These are phyloP conservation scores for Exophiala sp. DNA, from an alignment of 2,329 filamentous ascomycete species.

Conservation along the genomic window DNA sequence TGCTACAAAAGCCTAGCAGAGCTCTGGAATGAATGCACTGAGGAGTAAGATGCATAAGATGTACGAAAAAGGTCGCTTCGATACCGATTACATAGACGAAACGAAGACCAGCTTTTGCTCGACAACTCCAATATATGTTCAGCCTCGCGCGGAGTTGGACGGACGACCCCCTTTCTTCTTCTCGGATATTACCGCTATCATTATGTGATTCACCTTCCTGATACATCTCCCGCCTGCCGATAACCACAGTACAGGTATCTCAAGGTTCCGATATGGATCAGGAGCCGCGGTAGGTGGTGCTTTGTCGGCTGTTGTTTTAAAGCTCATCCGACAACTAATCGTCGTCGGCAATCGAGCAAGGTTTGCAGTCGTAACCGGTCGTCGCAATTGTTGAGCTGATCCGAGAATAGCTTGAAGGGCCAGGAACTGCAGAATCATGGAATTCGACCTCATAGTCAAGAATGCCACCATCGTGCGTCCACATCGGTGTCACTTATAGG, in stretches of 20 bases:
- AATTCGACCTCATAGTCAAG: slow-evolving; percentile 40
- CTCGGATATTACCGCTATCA: slow-evolving; percentile 13
- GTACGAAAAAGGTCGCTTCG: neutral
- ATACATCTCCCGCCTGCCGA: neutral
- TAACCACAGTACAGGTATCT: neutral
- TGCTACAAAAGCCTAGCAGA: neutral
- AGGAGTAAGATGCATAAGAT: neutral
- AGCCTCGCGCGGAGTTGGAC: neutral
- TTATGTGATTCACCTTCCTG: neutral
- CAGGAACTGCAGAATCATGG: slow-evolving; percentile 2
- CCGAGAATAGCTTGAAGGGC: neutral
- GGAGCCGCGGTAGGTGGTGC: too few species aligned
- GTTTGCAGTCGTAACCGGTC: neutral
- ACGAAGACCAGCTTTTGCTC: neutral
- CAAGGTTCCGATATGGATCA: neutral
- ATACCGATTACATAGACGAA: neutral
- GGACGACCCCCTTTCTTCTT: neutral
- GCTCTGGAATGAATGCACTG: neutral
- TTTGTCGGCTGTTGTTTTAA: too few species aligned
- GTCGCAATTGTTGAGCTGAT: neutral
- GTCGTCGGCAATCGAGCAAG: neutral
- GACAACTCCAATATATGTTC: too few species aligned
- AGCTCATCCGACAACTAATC: too few species aligned
- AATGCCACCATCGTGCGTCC: slow-evolving; percentile 41
- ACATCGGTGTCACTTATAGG: slow-evolving; percentile 15